phyloP scores from a whole-genome alignment of 768 basidiomycete genomes.

The Galerina marginata region DNA sequence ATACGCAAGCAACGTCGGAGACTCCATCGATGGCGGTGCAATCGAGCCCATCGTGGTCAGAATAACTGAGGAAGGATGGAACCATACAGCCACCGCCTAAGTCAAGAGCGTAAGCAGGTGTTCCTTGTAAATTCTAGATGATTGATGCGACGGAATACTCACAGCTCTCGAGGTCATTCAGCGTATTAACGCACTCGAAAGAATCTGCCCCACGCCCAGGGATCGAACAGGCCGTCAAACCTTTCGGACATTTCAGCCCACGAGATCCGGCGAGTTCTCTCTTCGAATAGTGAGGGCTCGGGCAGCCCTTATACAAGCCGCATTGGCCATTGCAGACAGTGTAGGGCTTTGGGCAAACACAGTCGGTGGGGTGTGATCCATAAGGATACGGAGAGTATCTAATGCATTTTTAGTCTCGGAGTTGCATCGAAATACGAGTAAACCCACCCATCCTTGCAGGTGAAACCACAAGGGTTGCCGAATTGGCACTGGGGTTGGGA shows the following conservation, averaged over 20 bases:
- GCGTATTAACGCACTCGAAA: slow-evolving; percentile 57
- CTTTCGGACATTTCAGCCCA: slow-evolving; percentile 40
- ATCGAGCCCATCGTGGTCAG: slow-evolving; percentile 44
- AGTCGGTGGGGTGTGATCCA: slow-evolving; percentile 37
- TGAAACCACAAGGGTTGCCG: slow-evolving; percentile 48
- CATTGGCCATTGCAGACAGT: slow-evolving; percentile 58
- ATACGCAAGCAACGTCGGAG: slow-evolving; percentile 52
- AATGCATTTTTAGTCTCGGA: background rate
- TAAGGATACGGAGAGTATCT: slow-evolving; percentile 36
- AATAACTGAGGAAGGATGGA: slow-evolving; percentile 32
- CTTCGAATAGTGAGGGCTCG: slow-evolving; percentile 36
- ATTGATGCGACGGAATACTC: slow-evolving; percentile 25
- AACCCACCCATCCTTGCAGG: slow-evolving; percentile 49
- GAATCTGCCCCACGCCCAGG: slow-evolving; percentile 40
- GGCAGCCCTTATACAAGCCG: slow-evolving; percentile 37
- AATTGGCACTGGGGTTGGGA: slow-evolving; percentile 40
- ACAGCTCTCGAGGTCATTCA: slow-evolving; percentile 59
- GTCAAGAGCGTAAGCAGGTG: background rate
- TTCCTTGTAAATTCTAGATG: background rate
- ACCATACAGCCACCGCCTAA: slow-evolving; percentile 55
- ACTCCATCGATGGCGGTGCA: slow-evolving; percentile 55
- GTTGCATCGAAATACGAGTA: background rate
- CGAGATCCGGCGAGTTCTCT: slow-evolving; percentile 30
- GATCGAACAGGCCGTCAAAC: slow-evolving; percentile 49
- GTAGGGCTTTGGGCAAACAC: slow-evolving; percentile 47